These are phyloP conservation scores for Wickerhamomyces chaumierensis DNA, from an alignment of 805 yeast species.

Conservation along the genomic window DNA sequence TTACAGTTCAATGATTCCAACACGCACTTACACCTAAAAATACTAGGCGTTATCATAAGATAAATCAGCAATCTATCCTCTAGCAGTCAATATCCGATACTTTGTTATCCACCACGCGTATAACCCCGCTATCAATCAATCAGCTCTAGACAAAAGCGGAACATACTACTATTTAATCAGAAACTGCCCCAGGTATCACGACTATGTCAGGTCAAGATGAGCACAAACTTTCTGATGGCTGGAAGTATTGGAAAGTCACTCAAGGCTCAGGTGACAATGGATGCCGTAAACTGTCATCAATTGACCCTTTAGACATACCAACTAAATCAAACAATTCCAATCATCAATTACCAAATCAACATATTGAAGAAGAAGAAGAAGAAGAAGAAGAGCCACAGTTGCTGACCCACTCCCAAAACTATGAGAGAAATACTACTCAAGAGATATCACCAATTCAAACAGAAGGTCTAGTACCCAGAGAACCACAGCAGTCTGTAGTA, in stretches of 20 bases:
- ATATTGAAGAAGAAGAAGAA: too few relatives aligned
- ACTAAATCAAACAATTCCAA: not conserved
- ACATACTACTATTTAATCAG: not conserved
- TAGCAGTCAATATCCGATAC: too few relatives aligned
- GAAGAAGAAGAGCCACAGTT: too few relatives aligned
- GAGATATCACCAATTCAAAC: not conserved
- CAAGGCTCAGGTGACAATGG: slow-evolving; percentile 14
- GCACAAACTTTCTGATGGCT: slow-evolving; percentile 8
- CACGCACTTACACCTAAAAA: too few relatives aligned
- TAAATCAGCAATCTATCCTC: too few relatives aligned
- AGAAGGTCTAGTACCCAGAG: not conserved
- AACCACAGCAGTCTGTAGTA: not conserved
- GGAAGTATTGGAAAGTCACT: slow-evolving; percentile 15
- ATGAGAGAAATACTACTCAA: not conserved
- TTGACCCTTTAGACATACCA: slow-evolving; percentile 8
- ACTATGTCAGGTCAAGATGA: not conserved
- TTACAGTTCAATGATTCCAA: too few relatives aligned
- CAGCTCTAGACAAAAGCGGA: too few relatives aligned
- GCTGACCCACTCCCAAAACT: too few relatives aligned
- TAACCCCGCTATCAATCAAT: too few relatives aligned
- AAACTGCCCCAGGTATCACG: not conserved
- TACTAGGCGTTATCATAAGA: too few relatives aligned
- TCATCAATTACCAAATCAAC: too few relatives aligned
- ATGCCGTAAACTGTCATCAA: slow-evolving; percentile 7
- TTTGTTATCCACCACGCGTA: too few relatives aligned